These are phyloP conservation scores for Fusarium buxicola DNA, from an alignment of 2,329 filamentous ascomycete genomes.

Conservation along the genomic window DNA sequence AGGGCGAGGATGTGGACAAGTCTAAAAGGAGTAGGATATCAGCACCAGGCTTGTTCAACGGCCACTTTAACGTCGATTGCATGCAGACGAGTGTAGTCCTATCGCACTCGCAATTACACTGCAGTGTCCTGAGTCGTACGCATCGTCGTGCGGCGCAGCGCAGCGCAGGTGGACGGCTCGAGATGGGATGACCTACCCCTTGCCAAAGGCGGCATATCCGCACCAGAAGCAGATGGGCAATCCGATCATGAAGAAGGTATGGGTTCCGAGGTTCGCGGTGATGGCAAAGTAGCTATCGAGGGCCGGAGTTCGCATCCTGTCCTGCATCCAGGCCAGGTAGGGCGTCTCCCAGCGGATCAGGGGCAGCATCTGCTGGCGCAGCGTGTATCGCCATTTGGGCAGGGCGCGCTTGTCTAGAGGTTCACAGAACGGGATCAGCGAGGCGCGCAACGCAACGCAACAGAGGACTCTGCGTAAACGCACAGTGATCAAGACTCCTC, in stretches of 20 bases:
- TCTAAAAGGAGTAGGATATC: constrained; percentile 51
- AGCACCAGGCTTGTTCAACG: constrained; percentile 22
- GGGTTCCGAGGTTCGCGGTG: constrained; percentile 94
- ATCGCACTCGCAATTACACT: background rate
- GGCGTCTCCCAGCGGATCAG: constrained; percentile 95
- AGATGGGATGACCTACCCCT: constrained; percentile 73
- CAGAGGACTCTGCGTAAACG: background rate
- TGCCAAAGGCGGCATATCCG: constrained; percentile 84
- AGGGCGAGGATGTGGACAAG: constrained; percentile 80
- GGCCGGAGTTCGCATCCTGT: constrained; percentile 80
- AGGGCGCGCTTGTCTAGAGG: constrained; percentile 80
- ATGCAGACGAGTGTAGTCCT: background rate
- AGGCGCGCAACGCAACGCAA: constrained; percentile 3
- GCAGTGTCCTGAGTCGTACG: background rate
- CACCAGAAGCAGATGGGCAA: constrained; percentile 98
- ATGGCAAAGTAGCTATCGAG: constrained; percentile 98
- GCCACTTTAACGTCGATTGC: background rate
- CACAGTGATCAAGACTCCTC: constrained; percentile 83
- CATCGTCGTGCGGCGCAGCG: constrained; percentile 21
- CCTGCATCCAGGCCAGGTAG: constrained; percentile 89
- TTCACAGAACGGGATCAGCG: constrained; percentile 20
- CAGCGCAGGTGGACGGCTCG: constrained; percentile 14
- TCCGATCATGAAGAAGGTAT: constrained; percentile 98
- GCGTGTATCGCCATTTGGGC: constrained; percentile 86
- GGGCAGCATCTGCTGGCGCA: constrained; percentile 85